These are phyloP conservation scores for Thalassia testudinum DNA, from an alignment of 116 monocot species.

Conservation along the genomic window DNA sequence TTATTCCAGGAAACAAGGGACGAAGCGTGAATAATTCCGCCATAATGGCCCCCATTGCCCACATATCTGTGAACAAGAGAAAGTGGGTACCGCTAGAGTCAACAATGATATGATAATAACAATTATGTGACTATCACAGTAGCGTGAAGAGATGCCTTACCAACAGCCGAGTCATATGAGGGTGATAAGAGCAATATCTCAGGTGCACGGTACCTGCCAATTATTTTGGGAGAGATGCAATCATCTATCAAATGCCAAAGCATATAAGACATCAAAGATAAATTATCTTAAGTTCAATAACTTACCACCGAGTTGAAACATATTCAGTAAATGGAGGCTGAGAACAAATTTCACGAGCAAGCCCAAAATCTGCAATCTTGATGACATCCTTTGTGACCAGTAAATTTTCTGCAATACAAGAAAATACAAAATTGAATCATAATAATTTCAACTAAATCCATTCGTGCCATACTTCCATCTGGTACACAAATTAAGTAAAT, in stretches of 20 bases:
- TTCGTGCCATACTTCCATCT: no score
- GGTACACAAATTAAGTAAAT: no score
- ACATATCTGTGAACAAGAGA: slow-evolving; percentile 10
- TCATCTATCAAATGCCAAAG: background rate
- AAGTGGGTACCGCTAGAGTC: background rate
- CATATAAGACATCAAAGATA: background rate
- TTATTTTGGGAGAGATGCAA: no score
- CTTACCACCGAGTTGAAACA: slow-evolving; percentile 94
- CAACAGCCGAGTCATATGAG: slow-evolving; percentile 73
- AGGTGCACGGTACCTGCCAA: slow-evolving; percentile 63
- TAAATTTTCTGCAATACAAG: slow-evolving; percentile 56
- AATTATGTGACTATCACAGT: background rate
- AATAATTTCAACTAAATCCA: no score
- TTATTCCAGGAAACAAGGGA: slow-evolving; percentile 87
- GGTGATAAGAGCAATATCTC: slow-evolving; percentile 91
- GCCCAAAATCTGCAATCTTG: slow-evolving; percentile 97
- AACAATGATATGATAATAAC: no score
- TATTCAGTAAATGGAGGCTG: slow-evolving; percentile 94
- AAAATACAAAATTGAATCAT: no score
- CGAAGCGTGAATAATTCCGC: slow-evolving; percentile 75
- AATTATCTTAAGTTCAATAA: no score
- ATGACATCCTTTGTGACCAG: slow-evolving; percentile 71
- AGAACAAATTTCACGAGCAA: slow-evolving; percentile 84
- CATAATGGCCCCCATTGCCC: slow-evolving; percentile 85
- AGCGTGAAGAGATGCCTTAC: slow-evolving; percentile 23